Evolutionary conservation across 164 flowering plant species (phyloP), one percentile per base, ranked within the genome.

Genomic region (Tinospora cordifolia): DNA sequence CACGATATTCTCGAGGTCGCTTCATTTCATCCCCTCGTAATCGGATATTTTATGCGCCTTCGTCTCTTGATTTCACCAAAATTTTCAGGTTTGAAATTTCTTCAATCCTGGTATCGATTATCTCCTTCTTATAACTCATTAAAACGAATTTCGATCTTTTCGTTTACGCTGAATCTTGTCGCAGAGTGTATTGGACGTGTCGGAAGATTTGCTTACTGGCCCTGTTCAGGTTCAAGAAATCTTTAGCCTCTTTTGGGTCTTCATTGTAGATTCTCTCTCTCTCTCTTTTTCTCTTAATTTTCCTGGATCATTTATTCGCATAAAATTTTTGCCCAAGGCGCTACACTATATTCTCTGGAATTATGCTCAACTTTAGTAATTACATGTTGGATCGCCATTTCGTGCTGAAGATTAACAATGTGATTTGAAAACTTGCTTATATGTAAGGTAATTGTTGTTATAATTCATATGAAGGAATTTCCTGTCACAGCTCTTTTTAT

Each of bases 1-100:
- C 1, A 69, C 12, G 47, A 41, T 62, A 60, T 69, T 36, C 46
- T 24, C 36, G 66, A 69, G 13, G 54, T 41, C 24, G 51, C 72
- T 60, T 41, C 72, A 40, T 11, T 44, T 9, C 21, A 54, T 54
- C 5, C n/a, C 22, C 3, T 59, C 57, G 36, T 25, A 11, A 62
- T 44, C 51, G 7, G 17, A 59, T 24, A 11, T 69, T 41, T 57
- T 24, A 5, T 69, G 27, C 72, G 40, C 27, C n/a, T 51, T 30
- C 4, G 36, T 17, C 51, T 69, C 66, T 25, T 26, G 49, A 2
- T 60, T 24, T 69, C 34, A 30, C 70, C 26, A 12, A 41, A 25
- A 15, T 19, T 5, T 54, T 54, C 62, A 68, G 46, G 27, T 68
- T 2, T 44, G 51, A 66, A 41, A 12, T 10, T 44, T 24, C 5